These are phyloP conservation scores for Lipomyces chichibuensis DNA, from an alignment of 805 yeast species.

Conservation along the genomic window DNA sequence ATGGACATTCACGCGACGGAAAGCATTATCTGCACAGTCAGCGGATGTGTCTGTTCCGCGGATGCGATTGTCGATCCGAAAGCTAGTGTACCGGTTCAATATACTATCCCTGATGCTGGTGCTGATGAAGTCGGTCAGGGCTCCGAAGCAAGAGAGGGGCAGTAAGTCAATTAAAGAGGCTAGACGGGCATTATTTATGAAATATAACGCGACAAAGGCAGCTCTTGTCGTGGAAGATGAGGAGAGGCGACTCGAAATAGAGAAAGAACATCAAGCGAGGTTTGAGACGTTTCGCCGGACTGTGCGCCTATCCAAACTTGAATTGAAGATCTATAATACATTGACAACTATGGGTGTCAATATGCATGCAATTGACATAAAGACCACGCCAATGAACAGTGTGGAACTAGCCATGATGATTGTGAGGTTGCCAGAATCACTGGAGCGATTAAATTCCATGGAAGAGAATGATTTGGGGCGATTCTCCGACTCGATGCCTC, in stretches of 20 bases:
- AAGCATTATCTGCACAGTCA: background rate
- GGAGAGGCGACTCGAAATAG: background rate
- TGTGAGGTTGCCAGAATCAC: background rate
- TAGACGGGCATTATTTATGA: background rate
- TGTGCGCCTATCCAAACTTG: background rate
- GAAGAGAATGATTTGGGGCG: background rate
- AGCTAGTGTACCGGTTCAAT: conserved; percentile 6
- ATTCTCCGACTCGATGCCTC: background rate
- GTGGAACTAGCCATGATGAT: conserved; percentile 1
- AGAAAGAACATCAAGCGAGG: background rate
- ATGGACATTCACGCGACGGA: background rate
- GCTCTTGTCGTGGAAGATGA: background rate
- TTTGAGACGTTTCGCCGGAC: background rate
- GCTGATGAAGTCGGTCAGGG: background rate
- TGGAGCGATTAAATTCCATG: background rate
- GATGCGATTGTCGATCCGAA: background rate
- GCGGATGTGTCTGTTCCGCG: background rate
- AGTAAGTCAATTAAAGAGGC: background rate
- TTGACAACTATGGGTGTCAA: background rate
- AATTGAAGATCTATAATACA: background rate
- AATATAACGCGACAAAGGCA: too few species aligned
- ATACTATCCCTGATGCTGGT: background rate
- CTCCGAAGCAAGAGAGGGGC: background rate
- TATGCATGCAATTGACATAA: background rate
- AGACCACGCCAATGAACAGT: background rate